A percentile compares a stretch with the other conserved stretches of the same genome.
phyloP scores from a whole-genome alignment of 768 basidiomycete genomes.

The Fistulinella prunicolor region DNA sequence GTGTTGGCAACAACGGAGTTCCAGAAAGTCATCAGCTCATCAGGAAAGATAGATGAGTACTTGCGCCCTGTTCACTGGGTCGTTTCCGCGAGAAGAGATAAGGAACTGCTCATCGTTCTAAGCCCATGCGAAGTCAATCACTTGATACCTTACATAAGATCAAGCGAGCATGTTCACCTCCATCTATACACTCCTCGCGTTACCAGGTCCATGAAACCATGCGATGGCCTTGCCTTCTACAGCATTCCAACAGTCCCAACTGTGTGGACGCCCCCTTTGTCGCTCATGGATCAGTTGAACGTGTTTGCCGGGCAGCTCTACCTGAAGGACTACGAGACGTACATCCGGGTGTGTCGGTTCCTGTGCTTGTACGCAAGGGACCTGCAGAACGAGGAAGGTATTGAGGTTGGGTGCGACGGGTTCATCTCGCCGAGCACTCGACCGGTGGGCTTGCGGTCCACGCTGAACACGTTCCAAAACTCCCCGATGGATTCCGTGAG shows the following conservation, averaged over 20 bases:
- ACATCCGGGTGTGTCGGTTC: neutral
- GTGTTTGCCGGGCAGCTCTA: neutral
- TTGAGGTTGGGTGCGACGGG: neutral
- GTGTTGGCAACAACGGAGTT: constrained; percentile 6
- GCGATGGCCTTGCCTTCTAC: neutral
- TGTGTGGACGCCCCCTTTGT: neutral
- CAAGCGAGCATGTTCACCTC: neutral
- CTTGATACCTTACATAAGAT: neutral
- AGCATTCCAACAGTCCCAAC: neutral
- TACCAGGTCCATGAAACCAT: neutral
- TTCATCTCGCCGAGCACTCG: constrained; percentile 1
- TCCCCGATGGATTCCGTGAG: constrained; percentile 33
- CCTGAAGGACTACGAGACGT: neutral
- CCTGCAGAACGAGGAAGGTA: neutral
- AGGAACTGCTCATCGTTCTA: neutral
- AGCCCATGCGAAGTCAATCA: neutral
- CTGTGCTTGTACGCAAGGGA: neutral
- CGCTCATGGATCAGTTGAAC: neutral
- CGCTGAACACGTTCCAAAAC: constrained; percentile 28
- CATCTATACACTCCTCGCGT: neutral
- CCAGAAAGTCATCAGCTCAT: neutral
- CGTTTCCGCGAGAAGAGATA: neutral
- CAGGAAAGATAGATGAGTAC: constrained; percentile 2
- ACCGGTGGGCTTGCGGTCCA: neutral
- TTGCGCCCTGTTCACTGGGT: constrained; percentile 11